Evolutionary conservation across 1,139 yeast genomes (phyloP), one percentile per base, ranked within the genome.

Genomic region (Magnusiomyces sp.): DNA sequence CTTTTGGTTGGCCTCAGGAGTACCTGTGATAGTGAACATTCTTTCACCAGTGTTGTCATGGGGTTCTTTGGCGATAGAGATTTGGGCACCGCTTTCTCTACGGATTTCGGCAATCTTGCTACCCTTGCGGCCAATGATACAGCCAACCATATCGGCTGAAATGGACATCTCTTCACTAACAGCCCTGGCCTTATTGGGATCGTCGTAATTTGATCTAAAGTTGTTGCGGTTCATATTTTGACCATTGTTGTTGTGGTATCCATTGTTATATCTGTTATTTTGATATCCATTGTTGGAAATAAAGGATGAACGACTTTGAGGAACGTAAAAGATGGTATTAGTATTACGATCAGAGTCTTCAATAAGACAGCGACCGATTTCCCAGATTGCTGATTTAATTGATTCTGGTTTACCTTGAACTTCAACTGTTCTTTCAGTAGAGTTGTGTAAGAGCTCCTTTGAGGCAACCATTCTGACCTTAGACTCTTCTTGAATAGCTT

Each of bases 381-480:
- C 74, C 64, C 78, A 71, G 43, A 82, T 68, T 1, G 89, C 77
- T 41, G 72, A 72, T 53, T 74, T 46, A 57, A 89, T 75, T 50
- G 81, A 74, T 47, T 76, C 79, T 1, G 87, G 83, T 3, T 79
- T 71, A 49, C 96, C 97, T 68, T 88, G 96, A 54, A 89, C 74
- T 66, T 90, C 97, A 45, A 89, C 90, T 52, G 88, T 73, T 62
- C 97, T 77, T 67, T 89, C 97, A 50, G 88, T 84, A 6, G 95
- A 83, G 56, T 83, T 85, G 5, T 88, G 88, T 53, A 89, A 75
- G 63, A 82, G 82, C 51, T 88, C 89, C 65, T 88, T 88, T 34
- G 95, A 83, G 11, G 95, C 95, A 53, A 86, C 89, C 80, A 89
- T 84, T 61, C 87, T 82, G 48, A 88, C 87, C 53, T 77, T 73